Base-by-base conservation (phyloP, 306 rosid genomes). In the Prunus kanzakura region DNA sequence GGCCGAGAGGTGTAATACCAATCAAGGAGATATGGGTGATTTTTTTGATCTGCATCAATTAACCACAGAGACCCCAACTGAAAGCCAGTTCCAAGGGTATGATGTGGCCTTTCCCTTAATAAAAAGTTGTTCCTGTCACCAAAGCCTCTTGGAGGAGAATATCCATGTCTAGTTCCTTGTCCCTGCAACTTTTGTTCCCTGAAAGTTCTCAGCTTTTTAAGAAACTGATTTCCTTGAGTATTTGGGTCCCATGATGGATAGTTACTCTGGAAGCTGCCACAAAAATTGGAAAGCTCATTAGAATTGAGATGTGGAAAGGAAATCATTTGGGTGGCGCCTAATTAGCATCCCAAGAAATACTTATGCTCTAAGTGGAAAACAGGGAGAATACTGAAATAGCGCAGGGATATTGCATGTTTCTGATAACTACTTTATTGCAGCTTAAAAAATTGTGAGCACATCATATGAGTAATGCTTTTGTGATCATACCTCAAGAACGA, bases 221-320 rank as follows among this genome's bases (percentile, higher is more conserved):
- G 78, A 72, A 92, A 84, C 50, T 67, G 92, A 78, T 81, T 86
- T 57, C 97, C 99, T 76, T 82, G 82, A 25, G 87, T 84, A 85
- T 89, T 80, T 71, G 99, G 86, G 76, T 86, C 88, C 99, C 99
- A 95, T 46, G 90, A 87, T 38, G 90, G 92, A 73, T 92, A 92
- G 75, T 86, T 91, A 76, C 96, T 83, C 76, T 86, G 88, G 75
- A 95, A 95, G 89, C 99, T 95, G 92, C 78, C 80, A 81, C 56
- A 29, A 72, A 54, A 80, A 82, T 55, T 69, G 35, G 46, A 78
- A 64, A 74, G 19, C 45, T 35, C 46, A 58, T 45, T 50, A 74
- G 76, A 69, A 49, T 54, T 67, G 56, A 78, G 71, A 27, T 25
- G 8, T 10, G 60, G 25, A 38, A 62, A 73, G 47, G 46, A 23